Evolutionary conservation across 495 filamentous ascomycete species (phyloP).

Genomic region (Penicillium turbatum): DNA sequence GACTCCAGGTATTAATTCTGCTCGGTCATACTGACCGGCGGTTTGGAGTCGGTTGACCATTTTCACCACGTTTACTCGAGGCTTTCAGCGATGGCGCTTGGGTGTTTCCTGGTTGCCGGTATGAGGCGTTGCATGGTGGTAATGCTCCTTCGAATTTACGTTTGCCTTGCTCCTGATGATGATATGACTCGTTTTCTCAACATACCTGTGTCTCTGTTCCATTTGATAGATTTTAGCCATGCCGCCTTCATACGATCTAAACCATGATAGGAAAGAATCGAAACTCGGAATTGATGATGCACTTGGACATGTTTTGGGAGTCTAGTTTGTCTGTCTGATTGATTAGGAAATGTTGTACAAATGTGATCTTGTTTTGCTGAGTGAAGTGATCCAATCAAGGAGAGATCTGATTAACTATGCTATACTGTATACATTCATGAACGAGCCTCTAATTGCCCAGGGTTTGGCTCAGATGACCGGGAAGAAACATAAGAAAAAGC

Average conservation of each 20-base stretch:
- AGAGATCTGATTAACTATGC: constrained; percentile 32
- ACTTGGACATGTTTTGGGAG: background rate
- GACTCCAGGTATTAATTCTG: background rate
- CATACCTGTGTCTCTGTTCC: background rate
- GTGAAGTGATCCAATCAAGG: constrained; percentile 10
- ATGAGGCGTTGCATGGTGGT: constrained; percentile 24
- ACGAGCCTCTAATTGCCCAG: constrained; percentile 11
- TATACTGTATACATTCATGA: constrained; percentile 29
- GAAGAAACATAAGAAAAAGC: constrained; percentile 15
- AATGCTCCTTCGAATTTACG: constrained; percentile 2
- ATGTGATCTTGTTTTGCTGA: background rate
- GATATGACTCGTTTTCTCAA: constrained; percentile 13
- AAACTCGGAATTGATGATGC: background rate
- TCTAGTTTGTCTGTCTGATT: no score
- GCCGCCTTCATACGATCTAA: constrained; percentile 4
- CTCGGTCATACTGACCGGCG: background rate
- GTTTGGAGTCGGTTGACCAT: background rate
- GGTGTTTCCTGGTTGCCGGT: constrained; percentile 31
- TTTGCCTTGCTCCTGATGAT: constrained; percentile 17
- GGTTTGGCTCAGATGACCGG: constrained; percentile 15
- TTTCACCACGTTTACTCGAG: constrained; percentile 10
- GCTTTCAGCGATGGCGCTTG: constrained; percentile 38
- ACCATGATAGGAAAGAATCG: constrained; percentile 5
- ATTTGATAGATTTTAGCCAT: constrained; percentile 8
- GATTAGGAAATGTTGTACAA: background rate